phyloP scores from a whole-genome alignment of 768 basidiomycete genomes.

The Suillus decipiens region DNA sequence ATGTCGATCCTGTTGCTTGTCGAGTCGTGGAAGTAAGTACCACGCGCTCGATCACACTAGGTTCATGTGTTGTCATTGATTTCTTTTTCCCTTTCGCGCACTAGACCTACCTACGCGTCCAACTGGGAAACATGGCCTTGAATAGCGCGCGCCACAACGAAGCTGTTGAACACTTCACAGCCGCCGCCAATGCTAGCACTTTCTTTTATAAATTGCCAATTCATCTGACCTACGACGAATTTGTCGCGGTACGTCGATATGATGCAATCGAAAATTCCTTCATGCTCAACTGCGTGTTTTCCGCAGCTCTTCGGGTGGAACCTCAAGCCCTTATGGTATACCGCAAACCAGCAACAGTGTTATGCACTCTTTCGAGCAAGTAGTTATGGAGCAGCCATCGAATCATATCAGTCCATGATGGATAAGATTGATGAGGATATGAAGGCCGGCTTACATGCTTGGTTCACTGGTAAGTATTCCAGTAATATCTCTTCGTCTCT shows the following conservation, averaged over 20 bases:
- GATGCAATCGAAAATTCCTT: too few species aligned
- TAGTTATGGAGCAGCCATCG: too few species aligned
- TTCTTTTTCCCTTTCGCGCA: neutral
- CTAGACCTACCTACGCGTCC: neutral
- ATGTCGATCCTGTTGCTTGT: neutral
- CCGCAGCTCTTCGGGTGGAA: too few species aligned
- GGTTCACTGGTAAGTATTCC: too few species aligned
- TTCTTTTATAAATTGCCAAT: neutral
- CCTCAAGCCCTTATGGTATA: too few species aligned
- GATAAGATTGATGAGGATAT: too few species aligned
- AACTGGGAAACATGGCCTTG: neutral
- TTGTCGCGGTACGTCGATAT: neutral
- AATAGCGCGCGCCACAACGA: neutral
- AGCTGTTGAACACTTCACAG: neutral
- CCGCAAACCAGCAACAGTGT: too few species aligned
- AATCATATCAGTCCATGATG: too few species aligned
- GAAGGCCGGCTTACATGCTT: too few species aligned
- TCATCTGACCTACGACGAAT: neutral
- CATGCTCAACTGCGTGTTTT: too few species aligned
- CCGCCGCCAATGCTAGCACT: neutral
- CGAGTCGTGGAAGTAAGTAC: neutral
- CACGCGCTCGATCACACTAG: neutral
- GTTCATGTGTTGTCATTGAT: neutral
- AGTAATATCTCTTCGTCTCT: too few species aligned
- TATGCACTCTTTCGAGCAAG: too few species aligned